Conservation (phyloP, 176 grass and related monocot species). For the Tillandsia fasciculata region DNA sequence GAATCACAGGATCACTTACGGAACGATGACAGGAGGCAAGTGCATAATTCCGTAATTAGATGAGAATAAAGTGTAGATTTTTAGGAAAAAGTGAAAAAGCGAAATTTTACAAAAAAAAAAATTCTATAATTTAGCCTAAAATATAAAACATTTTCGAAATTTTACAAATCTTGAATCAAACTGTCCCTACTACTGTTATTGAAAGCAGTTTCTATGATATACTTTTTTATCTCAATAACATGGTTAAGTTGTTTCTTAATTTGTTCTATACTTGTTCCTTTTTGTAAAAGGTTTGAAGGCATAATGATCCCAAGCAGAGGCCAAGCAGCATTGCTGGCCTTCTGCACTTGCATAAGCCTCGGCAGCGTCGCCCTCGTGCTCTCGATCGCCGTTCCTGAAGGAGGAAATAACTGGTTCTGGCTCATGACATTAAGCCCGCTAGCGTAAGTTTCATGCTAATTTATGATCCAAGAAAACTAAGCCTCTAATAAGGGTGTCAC, state of each 20-base stretch:
- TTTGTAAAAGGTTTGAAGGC: slow-evolving; percentile 66
- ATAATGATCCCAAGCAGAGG: slow-evolving; percentile 83
- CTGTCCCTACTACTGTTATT: no score
- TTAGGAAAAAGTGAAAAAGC: no score
- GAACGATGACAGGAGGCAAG: no score
- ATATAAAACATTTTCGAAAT: no score
- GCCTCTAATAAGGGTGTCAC: no score
- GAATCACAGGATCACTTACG: no score
- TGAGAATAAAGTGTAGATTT: no score
- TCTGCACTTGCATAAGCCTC: slow-evolving; percentile 92
- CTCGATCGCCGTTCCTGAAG: slow-evolving; percentile 80
- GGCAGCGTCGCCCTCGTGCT: slow-evolving; percentile 80
- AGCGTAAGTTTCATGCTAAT: slow-evolving; percentile 47
- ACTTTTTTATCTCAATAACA: background rate
- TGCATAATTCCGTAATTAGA: no score
- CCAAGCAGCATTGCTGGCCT: slow-evolving; percentile 83
- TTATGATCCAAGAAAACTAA: slow-evolving; percentile 4
- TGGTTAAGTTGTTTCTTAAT: background rate
- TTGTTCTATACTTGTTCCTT: background rate
- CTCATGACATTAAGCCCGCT: slow-evolving; percentile 81
- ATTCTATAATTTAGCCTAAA: no score
- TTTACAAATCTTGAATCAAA: no score
- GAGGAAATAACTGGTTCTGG: slow-evolving; percentile 98
- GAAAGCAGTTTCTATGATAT: no score
- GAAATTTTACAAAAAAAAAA: no score